Evolutionary conservation across 129 eudicot genomes (phyloP), one percentile per base, ranked within the genome.

Genomic region (Flaveria linearis): DNA sequence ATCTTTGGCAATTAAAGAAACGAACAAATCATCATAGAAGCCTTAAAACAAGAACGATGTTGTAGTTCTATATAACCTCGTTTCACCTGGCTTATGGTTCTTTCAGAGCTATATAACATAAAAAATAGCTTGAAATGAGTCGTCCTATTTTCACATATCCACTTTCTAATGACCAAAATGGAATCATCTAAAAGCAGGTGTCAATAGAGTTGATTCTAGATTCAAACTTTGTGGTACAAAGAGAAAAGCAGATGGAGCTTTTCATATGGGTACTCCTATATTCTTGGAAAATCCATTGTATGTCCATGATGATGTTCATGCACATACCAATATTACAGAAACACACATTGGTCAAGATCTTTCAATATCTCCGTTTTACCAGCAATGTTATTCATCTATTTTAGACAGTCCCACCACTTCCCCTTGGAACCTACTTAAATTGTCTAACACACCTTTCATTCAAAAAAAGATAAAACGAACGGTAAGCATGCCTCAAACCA

Each of bases 381-480:
- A 63, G 46, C 74, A 77, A 73, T 26, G 74, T 72, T 82, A 78
- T 56, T 61, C 60, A 23, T 51, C 82, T 74, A 33, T 46, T 68
- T 28, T 81, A 47, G 81, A 82, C 67, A 74, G 73, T 64, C 81
- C 80, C 58, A 39, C 72, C 45, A 22, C 68, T 62, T 28, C 83
- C 69, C 81, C 83, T 43, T 72, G 56, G 80, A 77, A 79, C 72
- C 72, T 82, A 64, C 71, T 82, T 42, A 43, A 8, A 42, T 41
- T 77, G 51, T 76, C 82, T 28, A 71, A 86, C 43, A 83, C 80
- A 67, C 43, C 76, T 68, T 69, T 39, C 57, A 41, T 45, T 33
- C 53, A 61, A 45, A 90, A 87, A 70, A 82, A 87, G 85, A 76
- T 91, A 1, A 86, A 88, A 71, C 68, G 88, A 50, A 76, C 87